Conservation (phyloP, 495 filamentous ascomycete genomes). For the Clavariopsis aquatica region DNA sequence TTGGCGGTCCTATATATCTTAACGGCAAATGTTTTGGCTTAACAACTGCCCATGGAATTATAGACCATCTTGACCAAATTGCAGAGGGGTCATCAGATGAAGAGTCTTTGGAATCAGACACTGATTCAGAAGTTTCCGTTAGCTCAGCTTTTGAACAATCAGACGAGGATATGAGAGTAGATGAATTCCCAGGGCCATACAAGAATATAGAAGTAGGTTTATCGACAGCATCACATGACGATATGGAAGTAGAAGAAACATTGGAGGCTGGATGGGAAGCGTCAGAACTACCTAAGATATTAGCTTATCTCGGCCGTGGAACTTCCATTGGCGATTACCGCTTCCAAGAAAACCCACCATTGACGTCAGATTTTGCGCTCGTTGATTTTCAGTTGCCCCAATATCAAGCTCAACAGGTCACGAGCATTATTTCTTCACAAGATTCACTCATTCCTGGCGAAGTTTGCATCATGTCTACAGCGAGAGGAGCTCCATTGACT, state of each 20-base stretch:
- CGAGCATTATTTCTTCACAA: not conserved
- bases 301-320: not conserved
- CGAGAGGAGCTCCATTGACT: not conserved
- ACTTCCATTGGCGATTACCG: not conserved
- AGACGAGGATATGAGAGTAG: not conserved
- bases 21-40: not conserved
- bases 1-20: slow-evolving; percentile 1
- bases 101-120: not conserved
- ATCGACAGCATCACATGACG: not conserved
- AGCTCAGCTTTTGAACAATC: not conserved
- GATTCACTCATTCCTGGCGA: not conserved
- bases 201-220: too few species aligned
- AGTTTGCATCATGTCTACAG: not conserved
- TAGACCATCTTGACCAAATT: slow-evolving; percentile 1
- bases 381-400: too few species aligned
- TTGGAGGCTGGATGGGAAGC: not conserved
- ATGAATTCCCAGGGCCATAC: too few species aligned
- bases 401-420: too few species aligned
- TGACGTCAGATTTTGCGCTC: too few species aligned
- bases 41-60: slow-evolving; percentile 3
- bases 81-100: not conserved
- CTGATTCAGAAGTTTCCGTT: not conserved
- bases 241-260: not conserved
- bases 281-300: not conserved
- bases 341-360: too few species aligned